Conservation (phyloP, 805 yeast species). For the Candida coleopterorum region DNA sequence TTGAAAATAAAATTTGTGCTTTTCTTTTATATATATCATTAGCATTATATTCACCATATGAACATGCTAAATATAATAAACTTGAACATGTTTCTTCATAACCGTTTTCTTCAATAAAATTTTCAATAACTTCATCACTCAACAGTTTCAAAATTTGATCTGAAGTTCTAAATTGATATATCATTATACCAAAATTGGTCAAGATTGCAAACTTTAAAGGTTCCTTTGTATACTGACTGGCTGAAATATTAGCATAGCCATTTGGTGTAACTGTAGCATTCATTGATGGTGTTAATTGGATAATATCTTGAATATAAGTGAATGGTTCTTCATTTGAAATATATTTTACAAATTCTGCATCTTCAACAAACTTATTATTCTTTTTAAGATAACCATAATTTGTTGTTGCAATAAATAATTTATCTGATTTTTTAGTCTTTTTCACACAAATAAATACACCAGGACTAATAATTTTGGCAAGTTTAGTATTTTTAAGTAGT, state of each 20-base stretch:
- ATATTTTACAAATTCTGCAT: constrained; percentile 61
- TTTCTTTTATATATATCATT: constrained; percentile 41
- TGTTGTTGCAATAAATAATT: constrained; percentile 70
- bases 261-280: constrained; percentile 69
- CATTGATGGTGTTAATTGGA: constrained; percentile 64
- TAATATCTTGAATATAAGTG: constrained; percentile 61
- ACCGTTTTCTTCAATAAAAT: constrained; percentile 77
- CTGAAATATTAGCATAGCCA: constrained; percentile 82
- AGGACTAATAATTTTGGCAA: constrained; percentile 68
- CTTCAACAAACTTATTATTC: constrained; percentile 68
- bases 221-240: constrained; percentile 71
- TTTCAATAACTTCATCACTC: constrained; percentile 59
- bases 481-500: constrained; percentile 54
- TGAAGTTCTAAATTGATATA: constrained; percentile 76
- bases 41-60: constrained; percentile 51
- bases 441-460: constrained; percentile 77
- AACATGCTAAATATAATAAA: constrained; percentile 78
- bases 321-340: constrained; percentile 17
- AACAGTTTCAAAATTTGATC: constrained; percentile 69
- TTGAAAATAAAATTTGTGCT: constrained; percentile 48
- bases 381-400: constrained; percentile 82
- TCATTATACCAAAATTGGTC: constrained; percentile 72
- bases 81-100: constrained; percentile 87
- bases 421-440: constrained; percentile 40
- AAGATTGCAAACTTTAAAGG: constrained; percentile 75